These are phyloP conservation scores for Malassezia restricta DNA, from an alignment of 1,284 basidiomycete species.

Conservation along the genomic window DNA sequence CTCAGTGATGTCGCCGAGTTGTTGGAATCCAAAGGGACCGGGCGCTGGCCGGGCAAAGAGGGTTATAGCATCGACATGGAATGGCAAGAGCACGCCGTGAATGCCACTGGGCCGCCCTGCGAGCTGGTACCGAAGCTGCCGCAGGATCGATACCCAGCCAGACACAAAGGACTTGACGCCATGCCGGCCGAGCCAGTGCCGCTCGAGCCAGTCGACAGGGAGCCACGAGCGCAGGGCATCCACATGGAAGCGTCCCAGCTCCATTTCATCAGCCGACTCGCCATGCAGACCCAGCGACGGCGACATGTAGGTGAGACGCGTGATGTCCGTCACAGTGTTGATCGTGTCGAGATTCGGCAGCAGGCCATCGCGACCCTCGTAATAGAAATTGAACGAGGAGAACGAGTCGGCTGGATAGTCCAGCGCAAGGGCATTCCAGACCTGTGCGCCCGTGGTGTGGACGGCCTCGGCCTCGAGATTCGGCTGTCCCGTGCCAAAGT, in stretches of 20 bases:
- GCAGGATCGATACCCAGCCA: constrained; percentile 3
- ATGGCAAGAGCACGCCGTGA: constrained; percentile 51
- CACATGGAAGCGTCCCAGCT: neutral
- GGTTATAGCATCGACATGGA: constrained; percentile 86
- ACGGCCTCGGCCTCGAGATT: constrained; percentile 60
- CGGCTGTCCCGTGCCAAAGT: constrained; percentile 61
- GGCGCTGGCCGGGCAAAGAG: constrained; percentile 72
- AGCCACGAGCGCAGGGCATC: neutral
- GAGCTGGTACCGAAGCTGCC: constrained; percentile 54
- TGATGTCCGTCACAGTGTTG: constrained; percentile 67
- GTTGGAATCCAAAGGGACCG: constrained; percentile 89
- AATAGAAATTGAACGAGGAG: constrained; percentile 78
- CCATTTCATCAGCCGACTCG: neutral
- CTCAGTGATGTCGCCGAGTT: constrained; percentile 55
- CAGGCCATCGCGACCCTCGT: constrained; percentile 87
- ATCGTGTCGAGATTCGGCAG: constrained; percentile 90
- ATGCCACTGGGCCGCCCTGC: constrained; percentile 20
- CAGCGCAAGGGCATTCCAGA: constrained; percentile 82
- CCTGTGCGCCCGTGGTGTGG: constrained; percentile 19
- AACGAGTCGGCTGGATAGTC: constrained; percentile 96
- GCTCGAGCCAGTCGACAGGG: constrained; percentile 3
- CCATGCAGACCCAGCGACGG: constrained; percentile 7
- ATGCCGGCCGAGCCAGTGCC: neutral
- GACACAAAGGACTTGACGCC: constrained; percentile 5
- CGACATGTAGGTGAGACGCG: constrained; percentile 54